Percentiles rank a stretch among this genome's conserved stretches.
phyloP scores from a whole-genome alignment of 1,139 yeast species.

The Torulaspora pretoriensis region DNA sequence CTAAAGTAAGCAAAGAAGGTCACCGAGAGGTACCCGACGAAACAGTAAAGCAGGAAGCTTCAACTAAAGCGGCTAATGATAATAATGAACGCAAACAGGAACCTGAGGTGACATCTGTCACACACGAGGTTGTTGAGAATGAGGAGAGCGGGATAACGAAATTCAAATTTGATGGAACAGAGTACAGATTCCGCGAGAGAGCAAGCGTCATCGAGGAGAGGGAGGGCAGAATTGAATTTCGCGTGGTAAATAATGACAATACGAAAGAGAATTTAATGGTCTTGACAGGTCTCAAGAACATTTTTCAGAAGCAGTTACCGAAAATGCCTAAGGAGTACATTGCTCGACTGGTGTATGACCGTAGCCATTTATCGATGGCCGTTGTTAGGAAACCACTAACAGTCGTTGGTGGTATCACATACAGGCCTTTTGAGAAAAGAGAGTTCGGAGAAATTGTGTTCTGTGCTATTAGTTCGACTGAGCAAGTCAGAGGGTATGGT shows the following conservation, averaged over 20 bases:
- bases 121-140: constrained; percentile 33
- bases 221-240: constrained; percentile 85
- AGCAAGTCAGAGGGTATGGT: constrained; percentile 97
- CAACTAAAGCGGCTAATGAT: neutral
- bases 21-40: constrained; percentile 3
- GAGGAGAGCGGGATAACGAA: constrained; percentile 46
- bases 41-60: neutral
- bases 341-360: constrained; percentile 87
- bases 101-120: constrained; percentile 12
- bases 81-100: constrained; percentile 16
- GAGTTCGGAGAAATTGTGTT: constrained; percentile 97
- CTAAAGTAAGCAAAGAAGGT: constrained; percentile 2
- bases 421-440: constrained; percentile 84
- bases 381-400: constrained; percentile 89
- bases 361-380: constrained; percentile 93
- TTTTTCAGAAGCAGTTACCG: constrained; percentile 94
- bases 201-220: constrained; percentile 92
- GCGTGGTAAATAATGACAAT: constrained; percentile 95
- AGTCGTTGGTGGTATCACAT: constrained; percentile 97
- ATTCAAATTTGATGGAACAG: constrained; percentile 70
- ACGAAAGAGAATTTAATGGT: constrained; percentile 83
- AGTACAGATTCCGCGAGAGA: constrained; percentile 81
- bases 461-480: constrained; percentile 95
- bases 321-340: constrained; percentile 98
- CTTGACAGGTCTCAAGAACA: constrained; percentile 88